Evolutionary conservation across 345 rosid species (phyloP), one percentile per base, ranked within the genome.

Genomic region (Salix udensis): DNA sequence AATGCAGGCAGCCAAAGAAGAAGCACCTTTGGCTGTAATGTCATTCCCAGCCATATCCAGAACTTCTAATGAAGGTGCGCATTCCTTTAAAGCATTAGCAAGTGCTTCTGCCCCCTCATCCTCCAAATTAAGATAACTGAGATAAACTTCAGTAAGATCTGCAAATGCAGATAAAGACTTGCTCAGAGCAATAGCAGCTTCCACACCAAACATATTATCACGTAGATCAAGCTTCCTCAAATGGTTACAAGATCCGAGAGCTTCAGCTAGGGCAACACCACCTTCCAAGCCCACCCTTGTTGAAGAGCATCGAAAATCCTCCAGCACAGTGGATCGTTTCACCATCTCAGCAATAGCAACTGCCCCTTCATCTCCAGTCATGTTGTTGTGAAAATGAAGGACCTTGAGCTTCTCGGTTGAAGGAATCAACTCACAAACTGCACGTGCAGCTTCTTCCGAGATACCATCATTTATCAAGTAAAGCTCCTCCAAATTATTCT

Each of bases 1-100:
- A 31, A 93, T 74, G 81, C 96, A 96, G 34, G 91, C 87, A 73
- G 94, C 85, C 64, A 96, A 74, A 72, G 76, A 65, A 1, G 94
- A 79, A 80, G 90, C 91, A 60, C 92, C 93, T 77, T 87, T 87
- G 19, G 83, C 87, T 23, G 98, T 87, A 74, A 96, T 85, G 74
- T 96, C 98, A 70, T 96, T 93, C 73, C 98, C 98, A 67, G 96
- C 97, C 98, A 95, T 87, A 55, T 95, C 98, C 75, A 93, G 76
- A 67, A 93, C 88, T 85, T 85, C 83, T 30, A 93, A 91, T 8
- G 86, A 86, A 2, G 92, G 89, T n/a, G 91, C 92, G 15, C 90
- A 88, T 76, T 87, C 96, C 82, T 84, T 88, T 26, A 96, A 85
- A 70, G 91, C 92, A 71, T 86, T 85, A 73, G 85, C 89, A 66